A percentile compares a stretch with the other conserved stretches of the same genome.
phyloP scores from a whole-genome alignment of 371 early-diverging fungal species.

The Apophysomyces elegans region DNA sequence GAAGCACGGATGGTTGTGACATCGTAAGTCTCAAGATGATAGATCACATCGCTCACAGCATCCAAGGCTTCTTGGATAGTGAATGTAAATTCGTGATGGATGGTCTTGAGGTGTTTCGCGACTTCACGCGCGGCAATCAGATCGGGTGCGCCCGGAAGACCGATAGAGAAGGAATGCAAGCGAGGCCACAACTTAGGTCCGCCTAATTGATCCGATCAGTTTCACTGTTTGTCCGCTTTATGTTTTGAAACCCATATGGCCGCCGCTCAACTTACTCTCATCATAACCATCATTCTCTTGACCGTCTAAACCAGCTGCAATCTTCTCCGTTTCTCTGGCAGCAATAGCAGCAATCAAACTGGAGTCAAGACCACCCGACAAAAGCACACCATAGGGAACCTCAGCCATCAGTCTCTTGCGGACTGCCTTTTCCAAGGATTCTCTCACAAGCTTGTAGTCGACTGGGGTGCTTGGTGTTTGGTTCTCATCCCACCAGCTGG shows the following conservation, averaged over 20 bases:
- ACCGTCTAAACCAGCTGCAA: slow-evolving; percentile 32
- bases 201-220: slow-evolving; percentile 25
- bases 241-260: too few relatives aligned
- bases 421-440: slow-evolving; percentile 82
- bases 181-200: slow-evolving; percentile 72
- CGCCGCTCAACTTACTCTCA: slow-evolving; percentile 57
- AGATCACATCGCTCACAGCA: slow-evolving; percentile 93
- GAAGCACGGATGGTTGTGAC: slow-evolving; percentile 98
- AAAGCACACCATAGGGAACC: slow-evolving; percentile 95
- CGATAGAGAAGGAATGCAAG: slow-evolving; percentile 96
- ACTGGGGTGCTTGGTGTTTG: slow-evolving; percentile 55
- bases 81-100: slow-evolving; percentile 94
- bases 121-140: slow-evolving; percentile 90
- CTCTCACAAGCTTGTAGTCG: slow-evolving; percentile 75
- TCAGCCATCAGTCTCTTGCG: slow-evolving; percentile 96
- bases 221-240: too few relatives aligned
- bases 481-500: slow-evolving; percentile 83
- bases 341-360: slow-evolving; percentile 94
- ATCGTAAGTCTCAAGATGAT: slow-evolving; percentile 97
- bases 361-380: slow-evolving; percentile 95
- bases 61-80: slow-evolving; percentile 95
- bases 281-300: slow-evolving; percentile 67
- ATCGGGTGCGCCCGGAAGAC: slow-evolving; percentile 94
- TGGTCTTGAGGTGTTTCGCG: slow-evolving; percentile 87
- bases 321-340: slow-evolving; percentile 60